phyloP scores from a whole-genome alignment of 306 rosid species.

The Cucurbita argyrosperma region DNA sequence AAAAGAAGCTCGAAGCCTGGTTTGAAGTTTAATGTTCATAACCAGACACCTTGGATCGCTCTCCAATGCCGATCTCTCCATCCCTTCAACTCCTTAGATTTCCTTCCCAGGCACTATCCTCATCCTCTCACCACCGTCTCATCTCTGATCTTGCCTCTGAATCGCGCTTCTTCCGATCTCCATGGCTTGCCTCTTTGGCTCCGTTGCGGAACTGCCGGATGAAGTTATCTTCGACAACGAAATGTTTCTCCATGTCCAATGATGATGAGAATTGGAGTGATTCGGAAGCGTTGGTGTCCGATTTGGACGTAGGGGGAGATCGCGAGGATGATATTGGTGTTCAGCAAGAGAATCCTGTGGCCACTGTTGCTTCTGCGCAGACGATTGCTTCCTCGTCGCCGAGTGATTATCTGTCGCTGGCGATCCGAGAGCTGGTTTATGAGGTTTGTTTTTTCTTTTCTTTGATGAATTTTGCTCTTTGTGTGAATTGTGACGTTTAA shows the following conservation, averaged over 20 bases:
- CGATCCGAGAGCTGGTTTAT: slow-evolving; percentile 88
- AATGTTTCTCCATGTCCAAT: slow-evolving; percentile 43
- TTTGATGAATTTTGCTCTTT: background rate
- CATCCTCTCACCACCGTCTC: slow-evolving; percentile 22
- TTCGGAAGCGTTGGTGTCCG: slow-evolving; percentile 19
- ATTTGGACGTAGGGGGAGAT: slow-evolving; percentile 17
- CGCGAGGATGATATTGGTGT: slow-evolving; percentile 4
- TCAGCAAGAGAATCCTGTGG: slow-evolving; percentile 6
- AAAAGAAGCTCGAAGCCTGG: background rate
- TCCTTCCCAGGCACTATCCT: slow-evolving; percentile 27
- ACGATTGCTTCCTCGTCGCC: slow-evolving; percentile 25
- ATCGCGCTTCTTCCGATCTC: slow-evolving; percentile 15
- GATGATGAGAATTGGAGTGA: slow-evolving; percentile 47
- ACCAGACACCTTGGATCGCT: slow-evolving; percentile 4
- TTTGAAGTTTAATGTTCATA: slow-evolving; percentile 34
- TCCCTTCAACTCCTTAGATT: slow-evolving; percentile 31
- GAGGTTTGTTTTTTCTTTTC: slow-evolving; percentile 30
- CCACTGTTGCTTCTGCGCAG: slow-evolving; percentile 15
- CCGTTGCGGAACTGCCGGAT: slow-evolving; percentile 13
- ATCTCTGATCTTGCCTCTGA: slow-evolving; percentile 21
- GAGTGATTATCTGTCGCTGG: slow-evolving; percentile 55
- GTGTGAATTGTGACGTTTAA: background rate
- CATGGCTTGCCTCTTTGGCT: slow-evolving; percentile 12
- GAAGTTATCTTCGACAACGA: slow-evolving; percentile 9
- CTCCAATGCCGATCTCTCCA: slow-evolving; percentile 41